A percentile compares a stretch with the other conserved stretches of the same genome.
Evolutionary conservation across 1,139 yeast species (phyloP).

Genomic region (Debaryomyces nepalensis): DNA sequence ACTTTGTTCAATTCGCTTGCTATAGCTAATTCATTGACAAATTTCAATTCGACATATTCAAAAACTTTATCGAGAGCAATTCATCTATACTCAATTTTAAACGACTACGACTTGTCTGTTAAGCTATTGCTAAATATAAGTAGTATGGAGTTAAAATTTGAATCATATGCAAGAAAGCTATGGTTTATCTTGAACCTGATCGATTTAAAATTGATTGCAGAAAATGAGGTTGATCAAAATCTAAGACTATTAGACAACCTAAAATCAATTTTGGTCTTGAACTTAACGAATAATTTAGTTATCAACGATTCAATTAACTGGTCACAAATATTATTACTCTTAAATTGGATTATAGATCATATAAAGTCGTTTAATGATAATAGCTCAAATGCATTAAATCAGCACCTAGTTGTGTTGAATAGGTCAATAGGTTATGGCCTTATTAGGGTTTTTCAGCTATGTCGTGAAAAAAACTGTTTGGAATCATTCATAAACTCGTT

Average conservation of each 20-base stretch:
- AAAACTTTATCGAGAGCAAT: conserved; percentile 15
- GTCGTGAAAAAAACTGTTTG: conserved; percentile 24
- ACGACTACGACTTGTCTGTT: conserved; percentile 41
- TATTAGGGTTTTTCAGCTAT: conserved; percentile 28
- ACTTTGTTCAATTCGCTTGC: conserved; percentile 15
- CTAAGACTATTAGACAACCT: conserved; percentile 27
- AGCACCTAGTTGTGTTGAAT: conserved; percentile 18
- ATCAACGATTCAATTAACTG: conserved; percentile 33
- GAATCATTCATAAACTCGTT: conserved; percentile 24
- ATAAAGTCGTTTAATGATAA: conserved; percentile 21
- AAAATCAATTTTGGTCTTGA: conserved; percentile 37
- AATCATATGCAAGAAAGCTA: conserved; percentile 36
- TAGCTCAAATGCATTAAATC: conserved; percentile 9
- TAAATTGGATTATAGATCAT: conserved; percentile 37
- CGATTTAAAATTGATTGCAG: conserved; percentile 10
- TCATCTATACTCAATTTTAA: conserved; percentile 41
- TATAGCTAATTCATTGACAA: conserved; percentile 5
- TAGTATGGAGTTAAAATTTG: conserved; percentile 34
- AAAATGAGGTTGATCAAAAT: conserved; percentile 14
- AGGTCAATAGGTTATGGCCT: conserved; percentile 29
- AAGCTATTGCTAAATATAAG: conserved; percentile 33
- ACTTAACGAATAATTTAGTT: conserved; percentile 34
- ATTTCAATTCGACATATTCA: conserved; percentile 3
- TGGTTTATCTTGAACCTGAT: conserved; percentile 36
- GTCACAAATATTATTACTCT: conserved; percentile 32